A percentile compares a stretch with the other conserved stretches of the same genome.
phyloP scores from a whole-genome alignment of 305 asterid genomes.

The Fraxinus platypoda region DNA sequence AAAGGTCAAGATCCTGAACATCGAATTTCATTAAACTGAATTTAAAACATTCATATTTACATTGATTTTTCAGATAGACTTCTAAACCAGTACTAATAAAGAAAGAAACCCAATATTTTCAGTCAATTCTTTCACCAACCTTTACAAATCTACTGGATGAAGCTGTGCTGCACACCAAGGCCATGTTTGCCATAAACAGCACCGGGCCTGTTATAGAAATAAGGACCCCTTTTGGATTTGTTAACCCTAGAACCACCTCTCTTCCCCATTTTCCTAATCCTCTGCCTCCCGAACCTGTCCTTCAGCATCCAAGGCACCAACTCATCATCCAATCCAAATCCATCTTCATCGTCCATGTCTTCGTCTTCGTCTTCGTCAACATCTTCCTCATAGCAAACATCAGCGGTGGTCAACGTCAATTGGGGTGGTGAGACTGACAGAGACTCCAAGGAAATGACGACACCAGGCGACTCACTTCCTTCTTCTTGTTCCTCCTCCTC shows the following conservation, averaged over 20 bases:
- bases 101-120: not conserved
- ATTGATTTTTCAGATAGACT: not conserved
- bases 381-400: not conserved
- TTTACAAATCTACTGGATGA: conserved; percentile 22
- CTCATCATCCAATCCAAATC: conserved; percentile 52
- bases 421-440: conserved; percentile 34
- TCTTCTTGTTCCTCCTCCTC: not conserved
- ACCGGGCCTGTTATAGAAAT: conserved; percentile 58
- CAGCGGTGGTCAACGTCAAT: conserved; percentile 10
- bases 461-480: conserved; percentile 21
- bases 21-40: conserved; percentile 11
- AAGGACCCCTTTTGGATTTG: conserved; percentile 50
- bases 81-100: not conserved
- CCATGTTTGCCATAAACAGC: conserved; percentile 60
- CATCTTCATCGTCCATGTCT: conserved; percentile 30
- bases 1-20: conserved; percentile 12
- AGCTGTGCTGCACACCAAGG: conserved; percentile 44
- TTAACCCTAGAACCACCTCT: conserved; percentile 41
- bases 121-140: not conserved
- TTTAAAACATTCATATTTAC: not conserved
- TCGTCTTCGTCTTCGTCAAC: conserved; percentile 2
- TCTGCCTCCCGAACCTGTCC: conserved; percentile 61
- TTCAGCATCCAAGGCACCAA: conserved; percentile 61
- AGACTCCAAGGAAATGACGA: conserved; percentile 25
- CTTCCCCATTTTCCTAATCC: conserved; percentile 73